Base-by-base conservation (phyloP, 305 asterid species). In the Solanum hybrid region DNA sequence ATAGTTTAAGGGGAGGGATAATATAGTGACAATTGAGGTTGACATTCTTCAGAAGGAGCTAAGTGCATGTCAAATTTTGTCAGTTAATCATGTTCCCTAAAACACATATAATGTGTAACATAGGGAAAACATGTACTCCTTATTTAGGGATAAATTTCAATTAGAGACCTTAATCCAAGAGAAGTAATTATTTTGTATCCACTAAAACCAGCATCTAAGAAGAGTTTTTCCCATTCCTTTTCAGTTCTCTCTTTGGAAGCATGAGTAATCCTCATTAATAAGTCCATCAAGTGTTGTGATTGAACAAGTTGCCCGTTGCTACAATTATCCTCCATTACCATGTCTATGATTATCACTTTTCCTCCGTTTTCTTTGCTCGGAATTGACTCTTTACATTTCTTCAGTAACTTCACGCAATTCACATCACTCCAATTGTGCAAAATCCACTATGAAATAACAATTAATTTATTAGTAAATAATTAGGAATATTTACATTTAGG, bases 371-470 rank as follows among this genome's bases (percentile, higher is more conserved):
- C 91, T 31, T 42, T 89, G 31, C 42, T 76, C 6, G 89, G n/a
- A 42, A 93, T 92, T 36, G 94, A 93, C 20, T 92, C 94, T 90
- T 86, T 94, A 87, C 95, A 94, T 86, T 87, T 93, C 92, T 89
- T 93, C 67, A 94, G 64, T 90, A 94, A 89, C 83, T 89, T 64
- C 3, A 93, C 82, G 20, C 95, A 20, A 3, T 90, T 91, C 73
- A 91, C 88, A 8, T 94, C 94, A n/a, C 40, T 40, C 96, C 97
- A 94, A 5, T 92, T 92, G 61, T 93, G 96, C 88, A 95, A 88
- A 84, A 92, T 84, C 91, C 93, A 91, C 96, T 95, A 91, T 39
- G 11, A 46, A 46, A 9, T 2, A 16, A 26, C 36, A 77, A 77
- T 77, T 34, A 34, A 26, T 82, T 14, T 12, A 42, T 16, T 51